Conservation (phyloP, 2,329 filamentous ascomycete genomes). For the Fusarium paranaense region DNA sequence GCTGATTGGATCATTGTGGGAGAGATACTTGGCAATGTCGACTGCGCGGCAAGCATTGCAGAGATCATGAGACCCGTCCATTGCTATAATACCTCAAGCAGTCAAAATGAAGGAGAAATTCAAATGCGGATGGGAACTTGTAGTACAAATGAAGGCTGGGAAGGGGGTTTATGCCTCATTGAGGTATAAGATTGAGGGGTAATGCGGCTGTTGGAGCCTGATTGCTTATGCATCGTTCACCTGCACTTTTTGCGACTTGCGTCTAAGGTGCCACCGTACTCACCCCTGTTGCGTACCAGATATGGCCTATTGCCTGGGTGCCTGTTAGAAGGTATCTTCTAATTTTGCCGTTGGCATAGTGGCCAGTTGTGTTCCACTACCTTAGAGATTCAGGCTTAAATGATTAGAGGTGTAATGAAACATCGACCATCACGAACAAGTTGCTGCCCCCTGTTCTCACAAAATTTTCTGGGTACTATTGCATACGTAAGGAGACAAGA, state of each 20-base stretch:
- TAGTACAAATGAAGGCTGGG: background rate
- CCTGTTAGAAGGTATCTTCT: too few species aligned
- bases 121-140: background rate
- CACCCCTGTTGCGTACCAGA: background rate
- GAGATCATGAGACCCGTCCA: background rate
- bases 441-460: background rate
- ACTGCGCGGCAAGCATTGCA: background rate
- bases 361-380: too few species aligned
- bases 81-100: background rate
- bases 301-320: background rate
- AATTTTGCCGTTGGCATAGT: too few species aligned
- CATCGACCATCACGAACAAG: background rate
- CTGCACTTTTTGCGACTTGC: background rate
- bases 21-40: background rate
- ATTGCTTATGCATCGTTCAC: background rate
- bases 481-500: background rate
- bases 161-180: background rate
- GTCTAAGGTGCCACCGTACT: background rate
- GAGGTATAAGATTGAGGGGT: background rate
- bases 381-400: background rate
- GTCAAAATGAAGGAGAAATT: background rate
- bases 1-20: background rate
- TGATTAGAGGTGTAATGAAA: background rate
- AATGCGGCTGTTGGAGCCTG: background rate
- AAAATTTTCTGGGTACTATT: background rate